These are phyloP conservation scores for Shiraia bambusicola DNA, from an alignment of 2,329 filamentous ascomycete species.

Conservation along the genomic window DNA sequence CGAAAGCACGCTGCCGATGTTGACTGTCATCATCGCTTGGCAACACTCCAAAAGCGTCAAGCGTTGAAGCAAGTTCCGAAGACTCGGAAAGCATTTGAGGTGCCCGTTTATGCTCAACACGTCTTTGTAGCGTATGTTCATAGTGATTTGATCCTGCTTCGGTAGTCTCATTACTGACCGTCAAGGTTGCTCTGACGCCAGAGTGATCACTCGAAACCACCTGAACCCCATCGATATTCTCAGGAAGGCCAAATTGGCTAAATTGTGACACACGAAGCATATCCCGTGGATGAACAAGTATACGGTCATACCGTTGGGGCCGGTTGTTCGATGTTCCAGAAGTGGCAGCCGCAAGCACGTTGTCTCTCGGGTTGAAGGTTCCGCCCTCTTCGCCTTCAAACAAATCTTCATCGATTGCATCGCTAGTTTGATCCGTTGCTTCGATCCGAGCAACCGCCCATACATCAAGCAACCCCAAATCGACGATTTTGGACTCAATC, in stretches of 20 bases:
- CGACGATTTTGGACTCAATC: conserved; percentile 52
- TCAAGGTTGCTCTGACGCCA: conserved; percentile 49
- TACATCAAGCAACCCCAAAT: conserved; percentile 54
- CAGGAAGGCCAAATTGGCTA: conserved; percentile 59
- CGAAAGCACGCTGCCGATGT: conserved; percentile 49
- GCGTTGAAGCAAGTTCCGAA: conserved; percentile 12
- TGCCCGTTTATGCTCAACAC: conserved; percentile 15
- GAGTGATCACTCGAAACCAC: conserved; percentile 53
- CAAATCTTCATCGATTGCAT: conserved; percentile 34
- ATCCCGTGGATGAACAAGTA: conserved; percentile 54
- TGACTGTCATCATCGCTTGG: conserved; percentile 51
- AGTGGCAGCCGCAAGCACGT: conserved; percentile 57
- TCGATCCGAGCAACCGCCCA: conserved; percentile 54
- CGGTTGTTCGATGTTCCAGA: conserved; percentile 59
- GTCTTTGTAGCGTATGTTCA: background rate
- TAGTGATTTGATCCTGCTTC: background rate
- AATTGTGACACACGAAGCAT: conserved; percentile 50
- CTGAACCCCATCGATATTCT: conserved; percentile 16
- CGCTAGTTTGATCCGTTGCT: conserved; percentile 44
- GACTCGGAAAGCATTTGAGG: conserved; percentile 9
- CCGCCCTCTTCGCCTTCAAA: conserved; percentile 64
- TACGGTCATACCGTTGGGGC: conserved; percentile 67
- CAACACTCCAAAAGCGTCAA: conserved; percentile 40
- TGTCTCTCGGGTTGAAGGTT: conserved; percentile 63
- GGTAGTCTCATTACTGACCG: conserved; percentile 27